Evolutionary conservation across 192 early-diverging fungal genomes (phyloP).

Genomic region (Chytriomyces sp.): DNA sequence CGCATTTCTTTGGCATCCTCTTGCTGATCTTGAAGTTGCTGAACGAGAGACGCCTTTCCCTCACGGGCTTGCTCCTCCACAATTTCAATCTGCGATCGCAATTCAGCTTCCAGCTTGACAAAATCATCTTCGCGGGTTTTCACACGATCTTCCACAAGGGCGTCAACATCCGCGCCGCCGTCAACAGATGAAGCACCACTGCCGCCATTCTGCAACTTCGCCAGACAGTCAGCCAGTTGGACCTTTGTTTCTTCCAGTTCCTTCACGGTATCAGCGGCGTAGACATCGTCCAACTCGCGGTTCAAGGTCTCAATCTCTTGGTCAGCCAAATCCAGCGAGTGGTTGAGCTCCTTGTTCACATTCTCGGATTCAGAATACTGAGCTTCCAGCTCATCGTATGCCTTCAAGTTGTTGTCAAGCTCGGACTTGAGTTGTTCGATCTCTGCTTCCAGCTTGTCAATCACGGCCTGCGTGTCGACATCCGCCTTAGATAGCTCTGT

Average conservation of each 20-base stretch:
- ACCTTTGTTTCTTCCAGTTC: not conserved
- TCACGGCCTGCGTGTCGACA: conserved; percentile 14
- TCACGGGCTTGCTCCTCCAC: conserved; percentile 20
- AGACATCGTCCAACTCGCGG: conserved; percentile 18
- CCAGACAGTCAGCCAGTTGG: not conserved
- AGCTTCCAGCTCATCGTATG: not conserved
- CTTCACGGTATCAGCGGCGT: not conserved
- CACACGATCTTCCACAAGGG: not conserved
- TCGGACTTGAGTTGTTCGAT: not conserved
- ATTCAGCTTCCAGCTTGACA: conserved; percentile 5
- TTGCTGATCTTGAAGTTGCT: conserved; percentile 31
- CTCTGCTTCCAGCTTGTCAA: not conserved
- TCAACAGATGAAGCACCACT: not conserved
- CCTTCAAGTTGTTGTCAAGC: not conserved
- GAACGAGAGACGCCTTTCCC: conserved; percentile 15
- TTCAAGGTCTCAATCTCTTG: conserved; percentile 33
- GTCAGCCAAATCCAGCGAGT: conserved; percentile 13
- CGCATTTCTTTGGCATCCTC: conserved; percentile 34
- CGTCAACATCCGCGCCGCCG: not conserved
- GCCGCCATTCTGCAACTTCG: not conserved
- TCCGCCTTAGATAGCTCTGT: conserved; percentile 19
- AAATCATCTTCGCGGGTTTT: conserved; percentile 15
- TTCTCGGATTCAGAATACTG: conserved; percentile 21
- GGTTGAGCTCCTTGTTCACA: conserved; percentile 23
- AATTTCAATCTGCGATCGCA: conserved; percentile 2